A percentile compares a stretch with the other conserved stretches of the same genome.
Conservation (phyloP, 2,329 filamentous ascomycete species). For the Botrytis cinerea region DNA sequence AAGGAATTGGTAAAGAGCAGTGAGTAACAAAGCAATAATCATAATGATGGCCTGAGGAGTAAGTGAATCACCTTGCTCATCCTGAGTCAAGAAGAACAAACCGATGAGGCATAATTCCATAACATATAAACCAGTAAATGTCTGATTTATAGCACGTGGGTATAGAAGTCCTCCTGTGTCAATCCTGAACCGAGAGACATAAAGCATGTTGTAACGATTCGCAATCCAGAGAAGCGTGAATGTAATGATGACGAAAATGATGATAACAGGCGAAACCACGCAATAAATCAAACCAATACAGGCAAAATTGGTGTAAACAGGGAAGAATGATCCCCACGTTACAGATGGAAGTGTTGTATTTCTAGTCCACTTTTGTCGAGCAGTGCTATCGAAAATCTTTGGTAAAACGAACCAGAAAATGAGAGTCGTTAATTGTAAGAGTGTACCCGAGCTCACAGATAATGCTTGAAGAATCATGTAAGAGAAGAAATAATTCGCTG, state of each 20-base stretch:
- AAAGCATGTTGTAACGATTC: constrained; percentile 95
- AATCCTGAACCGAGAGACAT: constrained; percentile 83
- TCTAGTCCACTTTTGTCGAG: constrained; percentile 77
- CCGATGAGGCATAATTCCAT: constrained; percentile 91
- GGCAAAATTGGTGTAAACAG: constrained; percentile 94
- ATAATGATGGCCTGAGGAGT: constrained; percentile 80
- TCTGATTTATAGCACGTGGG: constrained; percentile 89
- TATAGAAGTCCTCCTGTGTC: constrained; percentile 94
- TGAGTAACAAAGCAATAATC: constrained; percentile 73
- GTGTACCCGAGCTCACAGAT: constrained; percentile 83
- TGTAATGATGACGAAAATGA: constrained; percentile 90
- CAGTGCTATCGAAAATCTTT: constrained; percentile 79
- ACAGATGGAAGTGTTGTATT: constrained; percentile 78
- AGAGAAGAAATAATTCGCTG: constrained; percentile 96
- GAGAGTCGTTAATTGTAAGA: constrained; percentile 80
- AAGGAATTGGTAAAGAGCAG: constrained; percentile 74
- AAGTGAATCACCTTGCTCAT: constrained; percentile 56
- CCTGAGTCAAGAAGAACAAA: constrained; percentile 76
- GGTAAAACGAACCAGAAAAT: constrained; percentile 80
- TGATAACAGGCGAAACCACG: constrained; percentile 84
- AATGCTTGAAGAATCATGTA: constrained; percentile 97
- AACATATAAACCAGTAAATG: constrained; percentile 91
- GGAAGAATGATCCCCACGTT: constrained; percentile 92
- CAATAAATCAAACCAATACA: constrained; percentile 90
- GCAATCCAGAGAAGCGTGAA: constrained; percentile 92